phyloP scores from a whole-genome alignment of 2,329 filamentous ascomycete genomes.

The Metarhizium sp. region DNA sequence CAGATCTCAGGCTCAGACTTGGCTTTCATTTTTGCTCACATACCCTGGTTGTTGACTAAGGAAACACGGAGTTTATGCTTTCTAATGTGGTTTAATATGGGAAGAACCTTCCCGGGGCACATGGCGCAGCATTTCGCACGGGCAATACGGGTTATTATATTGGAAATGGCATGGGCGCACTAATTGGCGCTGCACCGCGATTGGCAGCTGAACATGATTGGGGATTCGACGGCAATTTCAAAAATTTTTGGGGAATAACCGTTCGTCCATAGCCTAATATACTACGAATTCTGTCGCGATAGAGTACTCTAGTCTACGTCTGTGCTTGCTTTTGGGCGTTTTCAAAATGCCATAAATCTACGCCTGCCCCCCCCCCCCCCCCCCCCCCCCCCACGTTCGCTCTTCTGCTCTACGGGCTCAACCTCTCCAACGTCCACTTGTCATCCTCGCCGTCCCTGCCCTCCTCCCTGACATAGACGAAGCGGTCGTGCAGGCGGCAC shows the following conservation, averaged over 20 bases:
- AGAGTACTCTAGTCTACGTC: not conserved
- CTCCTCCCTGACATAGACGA: constrained; percentile 64
- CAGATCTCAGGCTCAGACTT: not conserved
- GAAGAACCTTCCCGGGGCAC: not conserved
- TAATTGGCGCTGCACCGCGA: too few relatives aligned
- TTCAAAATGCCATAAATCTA: not conserved
- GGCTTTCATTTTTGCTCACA: constrained; percentile 3
- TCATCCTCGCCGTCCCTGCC: constrained; percentile 20
- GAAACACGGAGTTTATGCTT: not conserved
- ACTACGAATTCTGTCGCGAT: not conserved
- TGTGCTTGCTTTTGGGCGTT: not conserved
- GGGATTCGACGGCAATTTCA: not conserved
- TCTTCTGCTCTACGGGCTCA: constrained; percentile 50
- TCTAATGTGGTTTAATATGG: not conserved
- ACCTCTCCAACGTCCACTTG: constrained; percentile 59
- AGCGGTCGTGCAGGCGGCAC: constrained; percentile 87
- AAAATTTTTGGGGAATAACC: not conserved
- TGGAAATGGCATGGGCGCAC: too few relatives aligned
- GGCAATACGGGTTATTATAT: too few relatives aligned
- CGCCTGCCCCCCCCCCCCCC: not conserved
- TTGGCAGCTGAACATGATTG: too few relatives aligned
- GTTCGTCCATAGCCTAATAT: too few relatives aligned
- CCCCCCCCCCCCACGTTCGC: too few relatives aligned
- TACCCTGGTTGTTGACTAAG: constrained; percentile 14
- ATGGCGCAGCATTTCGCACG: not conserved